These are phyloP conservation scores for Macrocybe gigantea DNA, from an alignment of 768 basidiomycete genomes.

Conservation along the genomic window DNA sequence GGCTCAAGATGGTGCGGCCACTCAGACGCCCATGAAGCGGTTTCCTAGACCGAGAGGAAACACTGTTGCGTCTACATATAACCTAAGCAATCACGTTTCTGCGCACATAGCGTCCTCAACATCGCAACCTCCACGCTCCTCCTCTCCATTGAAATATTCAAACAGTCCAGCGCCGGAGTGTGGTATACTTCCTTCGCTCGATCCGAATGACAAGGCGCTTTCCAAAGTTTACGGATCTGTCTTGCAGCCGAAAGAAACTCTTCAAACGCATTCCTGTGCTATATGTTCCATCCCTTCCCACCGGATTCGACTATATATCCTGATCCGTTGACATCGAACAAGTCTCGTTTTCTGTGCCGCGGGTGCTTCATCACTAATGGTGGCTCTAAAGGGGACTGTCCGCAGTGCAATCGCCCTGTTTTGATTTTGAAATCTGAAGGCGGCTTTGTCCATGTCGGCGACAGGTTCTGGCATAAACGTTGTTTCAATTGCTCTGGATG, in stretches of 20 bases:
- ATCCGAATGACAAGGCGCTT: conserved; percentile 47
- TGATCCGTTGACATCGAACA: conserved; percentile 42
- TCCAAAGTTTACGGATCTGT: conserved; percentile 85
- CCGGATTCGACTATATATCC: conserved; percentile 88
- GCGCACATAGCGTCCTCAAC: conserved; percentile 54
- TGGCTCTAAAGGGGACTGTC: conserved; percentile 73
- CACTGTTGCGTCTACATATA: conserved; percentile 19
- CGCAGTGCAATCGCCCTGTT: conserved; percentile 63
- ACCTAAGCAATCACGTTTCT: conserved; percentile 43
- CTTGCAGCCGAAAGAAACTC: conserved; percentile 69
- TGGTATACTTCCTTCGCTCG: conserved; percentile 55
- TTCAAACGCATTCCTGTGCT: conserved; percentile 65
- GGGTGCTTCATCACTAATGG: conserved; percentile 68
- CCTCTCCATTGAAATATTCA: conserved; percentile 52
- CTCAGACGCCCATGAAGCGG: conserved; percentile 31
- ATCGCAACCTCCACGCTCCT: conserved; percentile 35
- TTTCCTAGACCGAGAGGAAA: conserved; percentile 43
- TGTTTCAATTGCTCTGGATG: conserved; percentile 78
- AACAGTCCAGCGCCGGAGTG: conserved; percentile 48
- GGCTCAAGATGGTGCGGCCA: conserved; percentile 11
- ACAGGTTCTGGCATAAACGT: conserved; percentile 73
- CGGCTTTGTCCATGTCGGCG: conserved; percentile 65
- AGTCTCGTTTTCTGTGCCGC: conserved; percentile 65
- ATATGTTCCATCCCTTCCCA: conserved; percentile 58
- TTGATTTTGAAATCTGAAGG: conserved; percentile 74